Evolutionary conservation across 305 asterid species (phyloP), one percentile per base, ranked within the genome.

Genomic region (Coffea humblotiana): DNA sequence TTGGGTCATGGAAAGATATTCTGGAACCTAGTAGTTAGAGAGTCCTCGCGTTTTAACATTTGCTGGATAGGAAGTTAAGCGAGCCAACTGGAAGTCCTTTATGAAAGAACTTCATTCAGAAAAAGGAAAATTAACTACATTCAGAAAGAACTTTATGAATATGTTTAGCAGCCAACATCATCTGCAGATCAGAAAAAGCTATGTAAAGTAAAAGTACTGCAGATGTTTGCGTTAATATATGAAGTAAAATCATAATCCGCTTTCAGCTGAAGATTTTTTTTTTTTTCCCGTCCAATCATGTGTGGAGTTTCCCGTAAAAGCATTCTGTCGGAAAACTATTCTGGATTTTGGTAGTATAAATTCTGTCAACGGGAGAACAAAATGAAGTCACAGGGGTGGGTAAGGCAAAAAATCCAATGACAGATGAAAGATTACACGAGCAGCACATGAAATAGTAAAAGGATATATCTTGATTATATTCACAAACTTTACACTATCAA

Each of bases 401-500:
- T 13, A 29, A 32, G 10, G 4, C 48, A 67, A 1, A 10, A 6
- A 65, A 65, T 65, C 40, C 43, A 65, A 19, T 19, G 35, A 32
- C 16, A n/a, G 25, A n/a, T 25, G 16, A 11, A 63, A 63, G 15
- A 2, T 63, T 29, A 8, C 71, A 35, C 11, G 48, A 32, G 71
- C n/a, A 16, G 16, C 35, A 43, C 11, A n/a, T 9, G 48, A 6
- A 47, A 47, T 71, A 12, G 40, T 29, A 13, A 11, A 1, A 23
- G 13, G 60, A 71, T 14, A 21, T 47, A n/a, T 40, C 78, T 3
- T 75, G 12, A 60, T 51, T 15, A 75, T 84, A 82, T 80, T 81
- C 80, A 83, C 82, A 78, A 72, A 43, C 60, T 74, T 74, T 77
- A 48, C 72, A 84, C 69, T 70, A 79, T 43, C 79, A 74, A 63